Conservation (phyloP, 2,329 filamentous ascomycete genomes). For the Scedosporium boydii region DNA sequence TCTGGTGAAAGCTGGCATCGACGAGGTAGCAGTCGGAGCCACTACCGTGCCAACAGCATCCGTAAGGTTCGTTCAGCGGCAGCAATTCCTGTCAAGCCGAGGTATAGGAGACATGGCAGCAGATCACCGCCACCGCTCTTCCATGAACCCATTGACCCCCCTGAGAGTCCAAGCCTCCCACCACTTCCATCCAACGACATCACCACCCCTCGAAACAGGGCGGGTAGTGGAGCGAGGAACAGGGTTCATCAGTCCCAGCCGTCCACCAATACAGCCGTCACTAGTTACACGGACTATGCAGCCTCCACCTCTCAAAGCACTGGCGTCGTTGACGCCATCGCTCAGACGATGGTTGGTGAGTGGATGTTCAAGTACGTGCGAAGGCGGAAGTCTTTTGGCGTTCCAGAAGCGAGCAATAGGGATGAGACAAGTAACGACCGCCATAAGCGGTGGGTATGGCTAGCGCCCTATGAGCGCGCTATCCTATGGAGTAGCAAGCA, state of each 20-base stretch:
- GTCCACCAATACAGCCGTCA: slow-evolving; percentile 45
- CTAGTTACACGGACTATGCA: slow-evolving; percentile 29
- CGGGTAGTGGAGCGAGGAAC: slow-evolving; percentile 27
- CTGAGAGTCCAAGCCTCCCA: slow-evolving; percentile 62
- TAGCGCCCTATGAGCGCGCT: slow-evolving; percentile 89
- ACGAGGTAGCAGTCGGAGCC: slow-evolving; percentile 35
- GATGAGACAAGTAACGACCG: slow-evolving; percentile 68
- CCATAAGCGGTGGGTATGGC: slow-evolving; percentile 97
- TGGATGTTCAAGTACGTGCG: slow-evolving; percentile 93
- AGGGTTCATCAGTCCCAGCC: slow-evolving; percentile 44
- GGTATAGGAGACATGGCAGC: slow-evolving; percentile 39
- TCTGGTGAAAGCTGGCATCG: slow-evolving; percentile 45
- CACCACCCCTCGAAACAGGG: slow-evolving; percentile 45
- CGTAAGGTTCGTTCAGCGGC: slow-evolving; percentile 81
- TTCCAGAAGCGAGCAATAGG: slow-evolving; percentile 55
- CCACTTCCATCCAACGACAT: slow-evolving; percentile 67
- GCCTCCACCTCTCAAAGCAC: slow-evolving; percentile 50
- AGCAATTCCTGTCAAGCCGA: slow-evolving; percentile 43
- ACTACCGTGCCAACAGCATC: slow-evolving; percentile 51
- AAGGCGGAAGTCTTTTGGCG: slow-evolving; percentile 82
- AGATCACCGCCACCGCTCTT: slow-evolving; percentile 58
- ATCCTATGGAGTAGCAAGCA: slow-evolving; percentile 99
- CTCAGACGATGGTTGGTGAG: slow-evolving; percentile 95
- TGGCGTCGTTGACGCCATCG: slow-evolving; percentile 89
- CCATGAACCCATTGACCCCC: slow-evolving; percentile 50